Conservation (phyloP, 2,329 filamentous ascomycete genomes). For the Endoconidiophora laricicola region DNA sequence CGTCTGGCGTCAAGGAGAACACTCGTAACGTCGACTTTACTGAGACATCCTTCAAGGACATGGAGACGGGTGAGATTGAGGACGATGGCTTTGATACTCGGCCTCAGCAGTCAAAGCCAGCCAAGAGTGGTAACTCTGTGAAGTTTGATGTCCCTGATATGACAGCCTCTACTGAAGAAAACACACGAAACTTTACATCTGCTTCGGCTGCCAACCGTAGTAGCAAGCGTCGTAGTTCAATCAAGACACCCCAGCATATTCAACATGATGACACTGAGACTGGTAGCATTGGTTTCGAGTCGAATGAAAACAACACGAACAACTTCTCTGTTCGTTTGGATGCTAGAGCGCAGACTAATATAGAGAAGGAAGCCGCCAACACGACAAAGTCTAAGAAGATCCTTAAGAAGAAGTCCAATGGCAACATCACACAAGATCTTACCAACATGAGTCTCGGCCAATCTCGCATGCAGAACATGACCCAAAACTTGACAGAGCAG, state of each 20-base stretch:
- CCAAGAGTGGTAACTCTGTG: conserved; percentile 10
- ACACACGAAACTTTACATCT: background rate
- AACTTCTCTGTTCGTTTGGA: conserved; percentile 15
- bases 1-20: conserved; percentile 42
- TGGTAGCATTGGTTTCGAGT: conserved; percentile 15
- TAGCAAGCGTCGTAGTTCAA: conserved; percentile 24
- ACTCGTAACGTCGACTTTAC: conserved; percentile 19
- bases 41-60: conserved; percentile 16
- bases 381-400: conserved; percentile 1
- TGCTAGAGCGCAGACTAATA: conserved; percentile 13
- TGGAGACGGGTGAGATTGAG: conserved; percentile 13
- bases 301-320: conserved; percentile 15
- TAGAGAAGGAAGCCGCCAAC: conserved; percentile 11
- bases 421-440: conserved; percentile 14
- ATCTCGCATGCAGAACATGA: conserved; percentile 3
- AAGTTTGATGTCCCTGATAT: conserved; percentile 25
- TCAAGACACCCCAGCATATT: conserved; percentile 10
- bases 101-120: conserved; percentile 2
- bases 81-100: conserved; percentile 9
- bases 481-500: conserved; percentile 12
- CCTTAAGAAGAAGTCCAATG: conserved; percentile 9
- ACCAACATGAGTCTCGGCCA: conserved; percentile 14
- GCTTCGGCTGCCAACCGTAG: conserved; percentile 22
- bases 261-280: conserved; percentile 13
- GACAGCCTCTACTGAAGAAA: conserved; percentile 17